phyloP scores from a whole-genome alignment of 306 rosid species.

The Phaseolus lunatus region DNA sequence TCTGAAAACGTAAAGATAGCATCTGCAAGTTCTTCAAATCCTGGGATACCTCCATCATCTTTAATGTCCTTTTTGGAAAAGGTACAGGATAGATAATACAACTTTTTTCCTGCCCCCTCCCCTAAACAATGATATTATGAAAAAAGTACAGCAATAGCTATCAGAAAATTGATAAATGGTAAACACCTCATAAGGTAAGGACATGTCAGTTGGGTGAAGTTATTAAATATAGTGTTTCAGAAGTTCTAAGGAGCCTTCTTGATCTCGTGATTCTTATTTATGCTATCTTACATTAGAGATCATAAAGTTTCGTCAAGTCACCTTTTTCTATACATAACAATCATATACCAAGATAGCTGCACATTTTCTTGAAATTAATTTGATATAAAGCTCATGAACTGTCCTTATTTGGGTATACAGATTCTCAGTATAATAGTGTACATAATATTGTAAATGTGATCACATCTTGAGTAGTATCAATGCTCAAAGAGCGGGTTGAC shows the following conservation, averaged over 20 bases:
- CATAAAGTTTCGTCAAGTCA: not conserved
- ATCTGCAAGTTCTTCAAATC: conserved; percentile 78
- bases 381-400: not conserved
- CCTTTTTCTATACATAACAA: conserved; percentile 2
- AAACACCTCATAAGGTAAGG: conserved; percentile 25
- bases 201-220: conserved; percentile 6
- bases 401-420: conserved; percentile 24
- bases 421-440: not conserved
- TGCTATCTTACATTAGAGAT: conserved; percentile 19
- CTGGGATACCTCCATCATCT: conserved; percentile 97
- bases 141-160: conserved; percentile 16
- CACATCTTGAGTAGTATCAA: conserved; percentile 13
- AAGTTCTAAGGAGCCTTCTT: not conserved
- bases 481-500: conserved; percentile 30
- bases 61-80: conserved; percentile 79
- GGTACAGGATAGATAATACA: conserved; percentile 51
- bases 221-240: not conserved
- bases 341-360: conserved; percentile 15
- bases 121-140: not conserved
- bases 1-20: conserved; percentile 63
- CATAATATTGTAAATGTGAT: conserved; percentile 7
- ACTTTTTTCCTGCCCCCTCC: not conserved
- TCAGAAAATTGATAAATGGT: conserved; percentile 2
- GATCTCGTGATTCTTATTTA: conserved; percentile 24
- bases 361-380: conserved; percentile 30